A percentile compares a stretch with the other conserved stretches of the same genome.
phyloP scores from a whole-genome alignment of 1,284 basidiomycete species.

The Leucoagaricus sp. region DNA sequence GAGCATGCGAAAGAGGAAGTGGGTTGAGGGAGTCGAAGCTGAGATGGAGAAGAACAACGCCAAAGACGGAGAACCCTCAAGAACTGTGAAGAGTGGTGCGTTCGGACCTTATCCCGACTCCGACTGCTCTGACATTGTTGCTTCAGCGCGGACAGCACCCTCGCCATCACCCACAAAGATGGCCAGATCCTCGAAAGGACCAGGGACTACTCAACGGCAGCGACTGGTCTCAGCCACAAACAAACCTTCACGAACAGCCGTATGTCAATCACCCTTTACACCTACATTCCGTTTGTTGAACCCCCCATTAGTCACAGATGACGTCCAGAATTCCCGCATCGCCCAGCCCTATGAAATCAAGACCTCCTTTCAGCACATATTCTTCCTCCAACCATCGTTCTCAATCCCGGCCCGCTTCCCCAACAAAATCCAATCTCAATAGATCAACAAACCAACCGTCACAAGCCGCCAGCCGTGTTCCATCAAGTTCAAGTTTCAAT shows the following conservation, averaged over 20 bases:
- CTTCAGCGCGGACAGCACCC: constrained; percentile 53
- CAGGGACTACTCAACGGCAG: constrained; percentile 48
- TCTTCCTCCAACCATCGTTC: constrained; percentile 31
- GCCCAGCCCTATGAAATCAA: constrained; percentile 56
- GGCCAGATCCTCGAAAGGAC: constrained; percentile 45
- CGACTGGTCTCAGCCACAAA: constrained; percentile 39
- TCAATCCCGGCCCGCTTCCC: constrained; percentile 32
- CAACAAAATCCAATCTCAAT: constrained; percentile 34
- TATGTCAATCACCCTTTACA: constrained; percentile 30
- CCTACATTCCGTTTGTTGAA: background rate
- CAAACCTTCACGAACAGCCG: constrained; percentile 47
- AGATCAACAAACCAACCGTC: constrained; percentile 55
- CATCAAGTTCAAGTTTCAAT: constrained; percentile 72
- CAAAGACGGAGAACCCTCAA: constrained; percentile 41
- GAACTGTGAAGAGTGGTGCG: constrained; percentile 63
- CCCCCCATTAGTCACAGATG: constrained; percentile 33
- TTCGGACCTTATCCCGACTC: constrained; percentile 13
- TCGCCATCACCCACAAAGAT: constrained; percentile 64
- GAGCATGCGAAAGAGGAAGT: constrained; percentile 71
- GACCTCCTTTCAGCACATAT: constrained; percentile 28
- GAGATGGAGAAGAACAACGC: constrained; percentile 43
- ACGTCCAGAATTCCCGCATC: constrained; percentile 43
- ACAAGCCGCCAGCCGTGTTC: constrained; percentile 41
- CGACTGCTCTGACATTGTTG: constrained; percentile 5
- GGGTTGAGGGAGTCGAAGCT: constrained; percentile 61